These are phyloP conservation scores for Hypoxylon perforatum DNA, from an alignment of 495 filamentous ascomycete genomes.

Conservation along the genomic window DNA sequence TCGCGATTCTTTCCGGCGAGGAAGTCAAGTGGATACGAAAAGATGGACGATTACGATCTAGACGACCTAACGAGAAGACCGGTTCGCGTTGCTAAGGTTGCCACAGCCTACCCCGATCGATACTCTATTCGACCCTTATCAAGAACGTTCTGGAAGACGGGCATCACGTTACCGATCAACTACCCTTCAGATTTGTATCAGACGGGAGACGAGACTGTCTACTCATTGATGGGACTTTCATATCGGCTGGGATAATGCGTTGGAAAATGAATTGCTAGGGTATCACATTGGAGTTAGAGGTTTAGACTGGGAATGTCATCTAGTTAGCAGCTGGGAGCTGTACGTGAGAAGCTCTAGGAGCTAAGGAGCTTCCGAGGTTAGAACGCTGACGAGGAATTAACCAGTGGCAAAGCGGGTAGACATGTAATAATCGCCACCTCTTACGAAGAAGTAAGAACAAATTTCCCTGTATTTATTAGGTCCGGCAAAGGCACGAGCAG, in stretches of 20 bases:
- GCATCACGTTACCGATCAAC: background rate
- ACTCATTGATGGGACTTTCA: slow-evolving; percentile 7
- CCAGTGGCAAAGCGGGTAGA: background rate
- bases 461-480: background rate
- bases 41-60: slow-evolving; percentile 13
- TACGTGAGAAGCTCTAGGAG: background rate
- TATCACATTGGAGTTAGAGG: background rate
- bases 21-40: slow-evolving; percentile 9
- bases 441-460: background rate
- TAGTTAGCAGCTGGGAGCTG: background rate
- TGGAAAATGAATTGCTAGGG: background rate
- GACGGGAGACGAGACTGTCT: background rate
- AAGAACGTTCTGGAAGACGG: background rate
- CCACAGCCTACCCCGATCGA: background rate
- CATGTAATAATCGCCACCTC: background rate
- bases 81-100: background rate
- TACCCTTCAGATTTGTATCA: slow-evolving; percentile 1
- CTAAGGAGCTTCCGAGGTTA: too few relatives aligned
- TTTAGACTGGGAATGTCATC: background rate
- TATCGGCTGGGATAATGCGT: slow-evolving; percentile 14
- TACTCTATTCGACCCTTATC: slow-evolving; percentile 2
- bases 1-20: background rate
- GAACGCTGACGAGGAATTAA: background rate
- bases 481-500: background rate
- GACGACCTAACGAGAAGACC: slow-evolving; percentile 9